Evolutionary conservation across 2,329 filamentous ascomycete species (phyloP).

Genomic region (Calonectria multiphialidica): DNA sequence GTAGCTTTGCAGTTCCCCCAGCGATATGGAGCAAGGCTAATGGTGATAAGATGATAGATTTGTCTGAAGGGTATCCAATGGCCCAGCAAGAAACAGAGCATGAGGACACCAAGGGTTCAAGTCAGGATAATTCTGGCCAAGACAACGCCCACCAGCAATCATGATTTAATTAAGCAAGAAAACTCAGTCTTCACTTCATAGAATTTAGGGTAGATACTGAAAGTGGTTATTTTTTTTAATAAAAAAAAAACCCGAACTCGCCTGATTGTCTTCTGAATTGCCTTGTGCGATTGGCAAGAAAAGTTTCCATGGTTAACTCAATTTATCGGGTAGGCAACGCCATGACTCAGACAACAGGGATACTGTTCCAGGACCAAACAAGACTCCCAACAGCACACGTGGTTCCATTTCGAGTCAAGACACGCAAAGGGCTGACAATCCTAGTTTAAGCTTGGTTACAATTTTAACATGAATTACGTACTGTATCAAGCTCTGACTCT

Average conservation of each 20-base stretch:
- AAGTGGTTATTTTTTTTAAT: too few species aligned
- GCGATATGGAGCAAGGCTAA: neutral
- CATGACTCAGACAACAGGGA: too few species aligned
- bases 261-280: too few species aligned
- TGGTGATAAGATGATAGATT: neutral
- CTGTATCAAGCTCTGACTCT: neutral
- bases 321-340: neutral
- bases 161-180: too few species aligned
- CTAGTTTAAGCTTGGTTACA: neutral
- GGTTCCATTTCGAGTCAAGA: neutral
- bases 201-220: too few species aligned
- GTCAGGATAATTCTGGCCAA: too few species aligned
- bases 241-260: too few species aligned
- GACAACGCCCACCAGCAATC: too few species aligned
- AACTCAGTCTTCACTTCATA: too few species aligned
- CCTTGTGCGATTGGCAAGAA: too few species aligned
- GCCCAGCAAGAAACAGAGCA: too few species aligned
- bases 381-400: neutral
- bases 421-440: neutral
- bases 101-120: too few species aligned
- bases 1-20: conserved; percentile 26
- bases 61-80: neutral
- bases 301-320: neutral
- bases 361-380: neutral
- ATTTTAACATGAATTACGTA: neutral